Evolutionary conservation across 371 early-diverging fungal species (phyloP).

Genomic region (Rhizopus arrhizus): DNA sequence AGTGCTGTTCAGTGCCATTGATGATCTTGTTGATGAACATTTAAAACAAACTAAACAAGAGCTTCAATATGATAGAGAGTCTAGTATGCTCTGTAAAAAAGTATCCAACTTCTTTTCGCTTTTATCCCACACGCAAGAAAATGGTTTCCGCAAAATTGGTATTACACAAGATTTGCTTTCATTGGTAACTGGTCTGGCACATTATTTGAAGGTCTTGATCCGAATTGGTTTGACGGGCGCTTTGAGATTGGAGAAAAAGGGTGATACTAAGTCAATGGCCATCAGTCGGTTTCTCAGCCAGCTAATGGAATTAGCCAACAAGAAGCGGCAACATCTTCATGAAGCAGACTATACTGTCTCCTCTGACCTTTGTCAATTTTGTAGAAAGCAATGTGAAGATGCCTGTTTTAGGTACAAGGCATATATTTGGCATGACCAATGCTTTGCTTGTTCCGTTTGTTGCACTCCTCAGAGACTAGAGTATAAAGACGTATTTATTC

Average conservation of each 20-base stretch:
- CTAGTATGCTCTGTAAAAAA: constrained; percentile 88
- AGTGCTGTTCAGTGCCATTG: constrained; percentile 88
- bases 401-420: constrained; percentile 72
- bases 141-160: constrained; percentile 65
- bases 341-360: constrained; percentile 30
- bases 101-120: constrained; percentile 91
- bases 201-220: constrained; percentile 88
- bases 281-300: constrained; percentile 65
- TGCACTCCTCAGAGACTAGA: constrained; percentile 53
- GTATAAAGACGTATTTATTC: constrained; percentile 56
- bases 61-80: constrained; percentile 80
- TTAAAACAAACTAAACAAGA: constrained; percentile 40
- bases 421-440: constrained; percentile 79
- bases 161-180: constrained; percentile 89
- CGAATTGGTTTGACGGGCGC: constrained; percentile 89
- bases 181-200: constrained; percentile 91
- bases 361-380: constrained; percentile 79
- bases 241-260: constrained; percentile 68
- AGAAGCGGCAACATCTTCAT: constrained; percentile 26
- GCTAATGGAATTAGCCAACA: constrained; percentile 64
- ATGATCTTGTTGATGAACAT: constrained; percentile 56
- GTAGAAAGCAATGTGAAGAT: constrained; percentile 78
- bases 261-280: constrained; percentile 41
- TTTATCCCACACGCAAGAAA: constrained; percentile 79
- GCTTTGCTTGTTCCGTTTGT: constrained; percentile 78